These are phyloP conservation scores for Plantago major DNA, from an alignment of 257 asterid genomes.

Conservation along the genomic window DNA sequence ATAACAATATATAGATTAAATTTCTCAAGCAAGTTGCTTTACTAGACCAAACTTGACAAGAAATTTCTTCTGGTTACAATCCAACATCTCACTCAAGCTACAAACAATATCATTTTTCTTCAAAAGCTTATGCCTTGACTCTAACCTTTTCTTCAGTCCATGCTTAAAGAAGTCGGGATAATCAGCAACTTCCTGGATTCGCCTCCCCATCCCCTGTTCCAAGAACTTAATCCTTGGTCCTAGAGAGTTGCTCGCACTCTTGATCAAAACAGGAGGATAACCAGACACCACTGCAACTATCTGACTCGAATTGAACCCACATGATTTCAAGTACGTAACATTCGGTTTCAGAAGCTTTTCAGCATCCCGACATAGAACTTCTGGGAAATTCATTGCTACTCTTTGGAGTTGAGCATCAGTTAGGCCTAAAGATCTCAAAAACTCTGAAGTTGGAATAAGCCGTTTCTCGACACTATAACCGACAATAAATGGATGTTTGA, in stretches of 20 bases:
- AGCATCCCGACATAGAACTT: constrained; percentile 79
- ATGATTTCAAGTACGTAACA: constrained; percentile 47
- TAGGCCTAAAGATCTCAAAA: constrained; percentile 68
- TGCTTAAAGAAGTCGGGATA: constrained; percentile 88
- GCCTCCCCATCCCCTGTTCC: constrained; percentile 76
- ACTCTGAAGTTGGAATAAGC: constrained; percentile 67
- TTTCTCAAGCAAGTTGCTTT: constrained; percentile 25
- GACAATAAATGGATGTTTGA: constrained; percentile 74
- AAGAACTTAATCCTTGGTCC: constrained; percentile 84
- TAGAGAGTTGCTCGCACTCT: constrained; percentile 69
- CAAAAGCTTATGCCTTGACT: constrained; percentile 66
- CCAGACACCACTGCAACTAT: constrained; percentile 70
- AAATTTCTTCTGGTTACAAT: constrained; percentile 80
- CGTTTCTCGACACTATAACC: constrained; percentile 84
- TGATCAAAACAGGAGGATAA: constrained; percentile 84
- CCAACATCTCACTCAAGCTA: constrained; percentile 91
- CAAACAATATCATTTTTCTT: constrained; percentile 45
- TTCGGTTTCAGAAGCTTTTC: constrained; percentile 70
- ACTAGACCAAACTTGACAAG: constrained; percentile 58
- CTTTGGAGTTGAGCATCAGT: constrained; percentile 57
- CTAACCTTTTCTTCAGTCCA: constrained; percentile 78
- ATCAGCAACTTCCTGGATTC: constrained; percentile 62
- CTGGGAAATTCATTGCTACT: constrained; percentile 63
- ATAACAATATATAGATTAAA: neutral
- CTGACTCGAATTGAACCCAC: constrained; percentile 63